phyloP scores from a whole-genome alignment of 2,329 filamentous ascomycete species.

The Alternaria incomplexa region DNA sequence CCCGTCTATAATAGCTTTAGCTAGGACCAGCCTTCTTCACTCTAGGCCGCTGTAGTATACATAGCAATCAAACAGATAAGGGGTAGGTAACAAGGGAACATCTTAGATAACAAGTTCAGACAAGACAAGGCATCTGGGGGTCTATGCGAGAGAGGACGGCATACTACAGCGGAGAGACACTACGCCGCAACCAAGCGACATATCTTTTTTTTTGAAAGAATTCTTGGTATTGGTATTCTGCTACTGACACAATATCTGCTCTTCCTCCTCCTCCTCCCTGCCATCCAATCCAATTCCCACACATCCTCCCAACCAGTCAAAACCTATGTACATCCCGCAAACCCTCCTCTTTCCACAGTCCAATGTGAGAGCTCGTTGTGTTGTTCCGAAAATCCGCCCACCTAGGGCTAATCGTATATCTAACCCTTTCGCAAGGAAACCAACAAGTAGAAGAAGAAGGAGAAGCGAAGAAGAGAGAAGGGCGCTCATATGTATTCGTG shows the following conservation, averaged over 20 bases:
- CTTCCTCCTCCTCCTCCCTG: not conserved
- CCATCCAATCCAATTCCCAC: not conserved
- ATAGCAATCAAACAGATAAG: not conserved
- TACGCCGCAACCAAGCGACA: not conserved
- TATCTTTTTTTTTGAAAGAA: not conserved
- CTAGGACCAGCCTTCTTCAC: not conserved
- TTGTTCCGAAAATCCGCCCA: not conserved
- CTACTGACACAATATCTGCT: not conserved
- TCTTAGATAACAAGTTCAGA: not conserved
- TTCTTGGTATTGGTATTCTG: not conserved
- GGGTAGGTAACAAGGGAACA: not conserved
- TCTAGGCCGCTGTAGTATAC: not conserved
- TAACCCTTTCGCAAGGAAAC: not conserved
- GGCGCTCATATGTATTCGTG: not conserved
- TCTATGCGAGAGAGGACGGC: not conserved
- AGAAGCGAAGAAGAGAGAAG: not conserved
- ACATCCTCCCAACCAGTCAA: not conserved
- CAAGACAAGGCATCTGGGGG: not conserved
- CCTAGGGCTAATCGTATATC: not conserved
- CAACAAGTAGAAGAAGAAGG: not conserved
- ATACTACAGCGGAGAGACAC: not conserved
- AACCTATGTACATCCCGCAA: not conserved
- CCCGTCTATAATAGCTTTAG: not conserved
- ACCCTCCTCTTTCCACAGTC: not conserved
- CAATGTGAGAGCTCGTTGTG: not conserved